A percentile compares a stretch with the other conserved stretches of the same genome.
phyloP scores from a whole-genome alignment of 352 stramenopile species.

The Globisporangium alternatum region DNA sequence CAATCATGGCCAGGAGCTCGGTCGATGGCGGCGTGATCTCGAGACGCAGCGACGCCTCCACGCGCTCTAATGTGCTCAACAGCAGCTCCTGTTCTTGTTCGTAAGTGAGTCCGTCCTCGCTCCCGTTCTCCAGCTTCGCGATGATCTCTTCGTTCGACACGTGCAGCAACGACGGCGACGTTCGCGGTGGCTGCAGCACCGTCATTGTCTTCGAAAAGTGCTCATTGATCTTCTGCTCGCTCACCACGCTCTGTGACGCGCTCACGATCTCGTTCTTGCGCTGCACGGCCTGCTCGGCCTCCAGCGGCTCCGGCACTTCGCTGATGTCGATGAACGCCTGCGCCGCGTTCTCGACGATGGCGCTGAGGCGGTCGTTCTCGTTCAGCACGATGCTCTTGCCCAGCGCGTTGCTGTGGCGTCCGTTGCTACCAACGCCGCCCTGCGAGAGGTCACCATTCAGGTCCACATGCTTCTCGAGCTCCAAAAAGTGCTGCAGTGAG shows the following conservation, averaged over 20 bases:
- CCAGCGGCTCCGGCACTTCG: slow-evolving; percentile 74
- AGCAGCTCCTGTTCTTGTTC: slow-evolving; percentile 61
- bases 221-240: slow-evolving; percentile 50
- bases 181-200: slow-evolving; percentile 33
- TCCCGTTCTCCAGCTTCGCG: slow-evolving; percentile 43
- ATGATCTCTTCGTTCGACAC: slow-evolving; percentile 43
- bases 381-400: slow-evolving; percentile 57
- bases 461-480: slow-evolving; percentile 79
- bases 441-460: slow-evolving; percentile 47
- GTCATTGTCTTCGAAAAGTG: slow-evolving; percentile 49
- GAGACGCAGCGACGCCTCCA: slow-evolving; percentile 46
- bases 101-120: slow-evolving; percentile 40
- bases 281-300: slow-evolving; percentile 72
- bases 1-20: slow-evolving; percentile 67
- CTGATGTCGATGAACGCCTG: slow-evolving; percentile 85
- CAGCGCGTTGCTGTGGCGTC: slow-evolving; percentile 43
- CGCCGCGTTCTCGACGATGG: slow-evolving; percentile 71
- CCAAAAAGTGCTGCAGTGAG: slow-evolving; percentile 75
- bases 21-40: slow-evolving; percentile 50
- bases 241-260: slow-evolving; percentile 41
- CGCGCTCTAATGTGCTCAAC: slow-evolving; percentile 34
- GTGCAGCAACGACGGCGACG: slow-evolving; percentile 19
- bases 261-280: slow-evolving; percentile 75
- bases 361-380: slow-evolving; percentile 74
- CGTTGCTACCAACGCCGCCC: slow-evolving; percentile 36